phyloP scores from a whole-genome alignment of 1,284 basidiomycete species.

The Ceratobasidium sp. region DNA sequence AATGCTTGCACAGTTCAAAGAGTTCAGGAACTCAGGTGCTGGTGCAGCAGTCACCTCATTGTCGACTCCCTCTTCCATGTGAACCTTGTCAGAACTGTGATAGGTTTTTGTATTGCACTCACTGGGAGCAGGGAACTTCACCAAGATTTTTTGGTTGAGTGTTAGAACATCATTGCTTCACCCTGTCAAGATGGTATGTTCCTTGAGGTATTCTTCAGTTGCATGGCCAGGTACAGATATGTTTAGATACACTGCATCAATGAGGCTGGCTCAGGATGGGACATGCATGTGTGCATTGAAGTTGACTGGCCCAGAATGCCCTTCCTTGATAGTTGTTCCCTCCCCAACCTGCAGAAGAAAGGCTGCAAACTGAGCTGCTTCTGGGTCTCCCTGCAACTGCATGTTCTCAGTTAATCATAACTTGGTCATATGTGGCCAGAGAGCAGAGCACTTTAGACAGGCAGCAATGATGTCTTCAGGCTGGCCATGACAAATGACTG shows the following conservation, averaged over 20 bases:
- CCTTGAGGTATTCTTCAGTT: constrained; percentile 54
- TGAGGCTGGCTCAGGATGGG: constrained; percentile 51
- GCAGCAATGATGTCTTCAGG: constrained; percentile 56
- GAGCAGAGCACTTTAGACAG: constrained; percentile 53
- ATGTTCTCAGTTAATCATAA: constrained; percentile 57
- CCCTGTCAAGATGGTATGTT: constrained; percentile 56
- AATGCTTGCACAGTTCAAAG: constrained; percentile 52
- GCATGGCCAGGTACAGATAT: constrained; percentile 34
- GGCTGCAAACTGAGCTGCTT: constrained; percentile 54
- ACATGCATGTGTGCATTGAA: constrained; percentile 53
- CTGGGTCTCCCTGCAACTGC: constrained; percentile 52
- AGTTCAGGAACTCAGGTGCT: constrained; percentile 49
- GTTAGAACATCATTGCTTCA: constrained; percentile 56
- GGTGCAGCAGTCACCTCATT: constrained; percentile 45
- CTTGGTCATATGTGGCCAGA: constrained; percentile 56
- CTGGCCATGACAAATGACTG: constrained; percentile 56
- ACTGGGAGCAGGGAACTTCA: constrained; percentile 53
- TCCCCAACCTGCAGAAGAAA: constrained; percentile 60
- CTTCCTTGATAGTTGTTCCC: constrained; percentile 51
- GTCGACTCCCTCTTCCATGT: constrained; percentile 49
- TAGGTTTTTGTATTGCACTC: constrained; percentile 50
- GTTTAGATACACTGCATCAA: constrained; percentile 55
- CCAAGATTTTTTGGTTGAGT: constrained; percentile 55
- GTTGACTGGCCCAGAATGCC: constrained; percentile 47
- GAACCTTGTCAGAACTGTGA: constrained; percentile 53